Base-by-base conservation (phyloP, 2,329 filamentous ascomycete species). In the Claviceps citrina region DNA sequence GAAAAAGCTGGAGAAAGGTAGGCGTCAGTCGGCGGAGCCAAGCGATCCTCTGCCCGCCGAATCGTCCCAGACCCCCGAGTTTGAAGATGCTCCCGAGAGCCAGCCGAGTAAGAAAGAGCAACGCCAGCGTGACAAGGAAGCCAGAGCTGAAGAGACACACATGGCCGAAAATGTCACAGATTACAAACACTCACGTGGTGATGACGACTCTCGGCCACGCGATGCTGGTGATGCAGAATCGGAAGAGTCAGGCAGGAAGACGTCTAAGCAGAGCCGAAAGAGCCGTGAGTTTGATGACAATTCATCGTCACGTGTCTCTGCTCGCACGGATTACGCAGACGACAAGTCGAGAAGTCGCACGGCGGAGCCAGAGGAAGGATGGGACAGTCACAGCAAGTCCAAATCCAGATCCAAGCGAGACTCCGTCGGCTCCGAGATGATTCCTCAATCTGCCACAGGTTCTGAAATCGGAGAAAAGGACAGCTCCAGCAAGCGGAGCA, bases 1-100 rank as follows among this genome's bases (percentile, higher is more conserved):
- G 48, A 67, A 66, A 51, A 67, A 63, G 54, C 56, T 59, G 12
- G 63, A 68, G 26, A 68, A 67, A 31, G 36, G 27, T 20, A 38
- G 40, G 33, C 38, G 39, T 26, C 39, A 42, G 26, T 43, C 43
- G n/a, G 36, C 32, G 19, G 38, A 50, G 10, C 28, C 28, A 13
- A 32, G 39, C 2, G 43, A 47, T 15, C 36, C 44, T 2, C 28
- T 16, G 2, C 18, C 41, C 9, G 16, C 32, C 18, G 44, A 43
- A 16, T 36, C 42, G 3, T 40, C 41, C 3, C 41, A 40, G n/a
- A 34, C 40, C 8, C 34, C 44, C 1, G 43, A 47, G 7, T 43
- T 49, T 5, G 52, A 55, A 26, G 49, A 53, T 39, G 46, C 36
- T 7, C 47, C 50, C 3, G 54, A 57, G 5, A 48, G 44, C 13